Conservation (phyloP, 1,284 basidiomycete genomes). For the Papiliotrema flavescens region DNA sequence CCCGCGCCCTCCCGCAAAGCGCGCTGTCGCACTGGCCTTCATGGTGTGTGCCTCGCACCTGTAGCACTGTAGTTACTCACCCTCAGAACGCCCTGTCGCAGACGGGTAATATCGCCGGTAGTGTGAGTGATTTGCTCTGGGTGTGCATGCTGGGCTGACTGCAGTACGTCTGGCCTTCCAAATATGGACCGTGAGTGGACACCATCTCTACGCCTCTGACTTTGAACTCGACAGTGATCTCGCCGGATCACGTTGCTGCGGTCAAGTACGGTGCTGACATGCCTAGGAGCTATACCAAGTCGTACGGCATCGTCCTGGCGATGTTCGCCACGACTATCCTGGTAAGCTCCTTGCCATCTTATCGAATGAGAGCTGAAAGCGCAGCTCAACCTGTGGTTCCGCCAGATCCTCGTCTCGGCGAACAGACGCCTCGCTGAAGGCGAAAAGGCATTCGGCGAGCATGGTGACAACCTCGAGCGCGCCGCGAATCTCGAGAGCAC, state of each 20-base stretch:
- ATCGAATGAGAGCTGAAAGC: background rate
- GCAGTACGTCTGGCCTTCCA: too few relatives aligned
- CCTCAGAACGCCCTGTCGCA: constrained; percentile 46
- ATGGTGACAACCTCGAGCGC: constrained; percentile 17
- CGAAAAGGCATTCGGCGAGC: constrained; percentile 26
- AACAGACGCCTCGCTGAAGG: constrained; percentile 30
- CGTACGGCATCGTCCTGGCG: constrained; percentile 37
- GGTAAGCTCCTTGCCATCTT: too few relatives aligned
- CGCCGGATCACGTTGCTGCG: too few relatives aligned
- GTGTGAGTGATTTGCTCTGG: too few relatives aligned
- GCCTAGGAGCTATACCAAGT: constrained; percentile 32
- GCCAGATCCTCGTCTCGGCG: constrained; percentile 25
- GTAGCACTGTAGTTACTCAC: too few relatives aligned
- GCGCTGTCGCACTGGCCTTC: constrained; percentile 36
- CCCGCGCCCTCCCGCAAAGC: constrained; percentile 43
- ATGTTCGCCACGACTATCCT: constrained; percentile 33
- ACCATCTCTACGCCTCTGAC: too few relatives aligned
- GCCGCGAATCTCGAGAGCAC: constrained; percentile 25
- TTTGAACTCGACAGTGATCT: too few relatives aligned
- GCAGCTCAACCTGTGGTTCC: constrained; percentile 35
- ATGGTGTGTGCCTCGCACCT: constrained; percentile 13
- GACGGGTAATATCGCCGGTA: constrained; percentile 52
- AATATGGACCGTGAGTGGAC: too few relatives aligned
- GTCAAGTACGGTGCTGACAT: constrained; percentile 51
- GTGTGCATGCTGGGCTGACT: too few relatives aligned